Evolutionary conservation across 257 asterid species (phyloP), one percentile per base, ranked within the genome.

Genomic region (Cordia subcordata): DNA sequence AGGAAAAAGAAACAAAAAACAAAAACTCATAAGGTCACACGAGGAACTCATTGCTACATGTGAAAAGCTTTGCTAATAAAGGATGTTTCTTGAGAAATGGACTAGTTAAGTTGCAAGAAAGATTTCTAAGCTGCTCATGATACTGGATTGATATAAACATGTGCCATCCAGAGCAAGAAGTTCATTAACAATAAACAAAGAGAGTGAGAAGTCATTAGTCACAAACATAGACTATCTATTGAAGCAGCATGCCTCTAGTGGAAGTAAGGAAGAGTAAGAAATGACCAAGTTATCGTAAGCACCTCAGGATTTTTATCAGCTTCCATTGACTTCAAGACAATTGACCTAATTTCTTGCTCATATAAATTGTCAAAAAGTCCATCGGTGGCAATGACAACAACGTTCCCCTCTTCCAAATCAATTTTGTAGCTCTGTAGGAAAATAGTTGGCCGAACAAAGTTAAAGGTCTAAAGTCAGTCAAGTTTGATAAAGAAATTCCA

Each of bases 321-420:
- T 63, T 75, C 81, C 61, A 88, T 74, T 19, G 79, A 82, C 53
- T 79, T 75, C 44, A 71, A 56, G 76, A 81, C 81, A 8, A 71
- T 67, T 55, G 81, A 73, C 14, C 77, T 74, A 40, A 88, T 82
- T 66, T 81, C 99, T 75, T 79, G 81, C 50, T 81, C 85, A 35
- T 86, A 88, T 60, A 92, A 74, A 62, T 92, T 92, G 80, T 86
- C 95, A 52, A 84, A 75, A 61, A 88, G 83, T 61, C 96, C 99
- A 74, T 88, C 93, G 0, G 96, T 84, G 35, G 89, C 95, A 39
- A 68, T 63, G 49, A 92, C 68, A 61, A 86, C 67, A 65, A 82
- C 58, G 60, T 92, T 96, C 12, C 73, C 91, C 57, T 92, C 95
- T 32, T 79, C 87, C 19, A 92, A 62, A 60, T 82, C 87, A 53